A percentile compares a stretch with the other conserved stretches of the same genome.
phyloP scores from a whole-genome alignment of 2,329 filamentous ascomycete species.

The Colletotrichum echinochloae region DNA sequence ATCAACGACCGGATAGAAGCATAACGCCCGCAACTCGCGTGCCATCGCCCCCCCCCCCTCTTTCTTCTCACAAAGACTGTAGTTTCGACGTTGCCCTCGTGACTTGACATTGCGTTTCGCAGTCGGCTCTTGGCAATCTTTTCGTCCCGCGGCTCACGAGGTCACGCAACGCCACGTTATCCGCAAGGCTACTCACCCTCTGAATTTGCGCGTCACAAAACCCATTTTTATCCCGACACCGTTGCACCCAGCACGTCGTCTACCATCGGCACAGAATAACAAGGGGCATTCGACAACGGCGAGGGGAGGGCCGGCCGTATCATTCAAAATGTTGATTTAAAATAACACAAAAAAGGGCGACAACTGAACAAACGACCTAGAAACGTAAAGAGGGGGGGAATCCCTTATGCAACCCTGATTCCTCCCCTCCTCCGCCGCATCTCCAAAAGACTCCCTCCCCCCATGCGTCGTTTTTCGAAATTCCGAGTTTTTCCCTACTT shows the following conservation, averaged over 20 bases:
- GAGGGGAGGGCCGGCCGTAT: no score
- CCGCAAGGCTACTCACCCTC: conserved; percentile 33
- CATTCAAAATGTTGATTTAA: conserved; percentile 22
- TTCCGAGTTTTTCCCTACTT: conserved; percentile 6
- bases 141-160: conserved; percentile 1
- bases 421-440: conserved; percentile 8
- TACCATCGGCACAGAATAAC: conserved; percentile 2
- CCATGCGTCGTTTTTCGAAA: background rate
- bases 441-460: conserved; percentile 9
- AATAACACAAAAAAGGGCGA: background rate
- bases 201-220: no score
- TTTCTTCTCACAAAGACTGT: background rate
- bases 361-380: background rate
- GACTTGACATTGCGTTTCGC: conserved; percentile 32
- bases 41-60: conserved; percentile 13
- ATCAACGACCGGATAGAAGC: conserved; percentile 13
- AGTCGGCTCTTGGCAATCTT: conserved; percentile 15
- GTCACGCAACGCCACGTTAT: conserved; percentile 16
- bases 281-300: conserved; percentile 22
- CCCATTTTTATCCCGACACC: no score
- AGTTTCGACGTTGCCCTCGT: conserved; percentile 12
- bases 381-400: background rate
- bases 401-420: conserved; percentile 27
- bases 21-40: background rate
- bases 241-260: background rate